A percentile compares a stretch with the other conserved stretches of the same genome.
These are phyloP conservation scores for Plectosphaerella cucumerina DNA, from an alignment of 2,329 filamentous ascomycete genomes.

Conservation along the genomic window DNA sequence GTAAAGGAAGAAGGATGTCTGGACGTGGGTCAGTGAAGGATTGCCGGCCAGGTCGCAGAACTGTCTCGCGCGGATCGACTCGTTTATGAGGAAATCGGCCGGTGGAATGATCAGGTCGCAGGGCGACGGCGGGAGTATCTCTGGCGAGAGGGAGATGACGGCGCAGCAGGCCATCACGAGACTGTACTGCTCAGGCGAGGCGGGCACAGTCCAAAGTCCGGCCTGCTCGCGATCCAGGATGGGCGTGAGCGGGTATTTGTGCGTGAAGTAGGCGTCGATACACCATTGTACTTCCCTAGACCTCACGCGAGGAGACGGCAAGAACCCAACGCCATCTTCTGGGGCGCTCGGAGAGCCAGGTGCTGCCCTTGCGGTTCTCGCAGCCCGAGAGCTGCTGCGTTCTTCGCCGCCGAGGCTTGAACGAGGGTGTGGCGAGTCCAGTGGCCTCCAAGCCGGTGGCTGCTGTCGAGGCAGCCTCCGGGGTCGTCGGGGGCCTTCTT, in stretches of 20 bases:
- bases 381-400: not conserved
- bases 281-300: constrained; percentile 16
- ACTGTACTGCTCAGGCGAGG: constrained; percentile 17
- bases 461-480: no score
- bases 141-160: constrained; percentile 21
- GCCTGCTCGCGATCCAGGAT: constrained; percentile 19
- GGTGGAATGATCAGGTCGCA: constrained; percentile 9
- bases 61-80: constrained; percentile 19
- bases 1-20: constrained; percentile 28
- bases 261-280: constrained; percentile 24
- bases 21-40: constrained; percentile 19
- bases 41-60: constrained; percentile 19
- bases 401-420: not conserved
- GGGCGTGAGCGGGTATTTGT: constrained; percentile 29
- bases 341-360: no score
- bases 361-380: not conserved
- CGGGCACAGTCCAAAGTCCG: constrained; percentile 9
- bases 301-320: constrained; percentile 8
- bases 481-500: constrained; percentile 7
- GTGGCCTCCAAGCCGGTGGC: no score
- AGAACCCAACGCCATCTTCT: not conserved
- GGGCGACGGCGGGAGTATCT: constrained; percentile 13
- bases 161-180: constrained; percentile 23
- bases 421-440: not conserved
- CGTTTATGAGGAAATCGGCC: constrained; percentile 19